Conservation (phyloP, 768 basidiomycete species). For the Russula sp. region DNA sequence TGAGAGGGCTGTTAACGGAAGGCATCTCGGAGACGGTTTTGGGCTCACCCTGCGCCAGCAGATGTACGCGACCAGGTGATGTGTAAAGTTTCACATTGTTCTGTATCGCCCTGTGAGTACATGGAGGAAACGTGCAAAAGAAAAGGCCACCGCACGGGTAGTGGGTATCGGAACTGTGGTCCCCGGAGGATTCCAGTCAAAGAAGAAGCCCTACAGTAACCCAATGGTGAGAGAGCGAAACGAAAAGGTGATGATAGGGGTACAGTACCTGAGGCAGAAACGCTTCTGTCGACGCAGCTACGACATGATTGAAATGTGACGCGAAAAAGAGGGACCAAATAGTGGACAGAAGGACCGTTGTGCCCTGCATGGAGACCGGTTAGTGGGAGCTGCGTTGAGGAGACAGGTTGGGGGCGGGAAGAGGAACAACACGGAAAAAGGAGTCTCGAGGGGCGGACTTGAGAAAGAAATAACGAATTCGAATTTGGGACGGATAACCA, state of each 20-base stretch:
- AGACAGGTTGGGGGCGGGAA: not conserved
- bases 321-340: not conserved
- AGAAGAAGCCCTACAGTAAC: slow-evolving; percentile 28
- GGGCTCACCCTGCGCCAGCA: slow-evolving; percentile 28
- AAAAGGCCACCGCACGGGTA: slow-evolving; percentile 24
- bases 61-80: slow-evolving; percentile 29
- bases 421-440: too few species aligned
- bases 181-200: slow-evolving; percentile 30
- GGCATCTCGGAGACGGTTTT: too few species aligned
- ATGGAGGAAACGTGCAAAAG: not conserved
- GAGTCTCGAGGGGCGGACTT: not conserved
- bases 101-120: slow-evolving; percentile 19
- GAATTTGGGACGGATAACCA: not conserved
- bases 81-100: slow-evolving; percentile 32
- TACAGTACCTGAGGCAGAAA: slow-evolving; percentile 14
- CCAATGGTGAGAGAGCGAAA: not conserved
- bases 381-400: not conserved
- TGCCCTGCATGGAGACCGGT: not conserved
- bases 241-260: not conserved
- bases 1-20: slow-evolving; percentile 26
- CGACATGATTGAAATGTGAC: not conserved
- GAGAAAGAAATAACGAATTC: not conserved
- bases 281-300: not conserved
- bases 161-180: slow-evolving; percentile 31
- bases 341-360: not conserved